phyloP scores from a whole-genome alignment of 164 flowering plant species.

The Aristolochia californica region DNA sequence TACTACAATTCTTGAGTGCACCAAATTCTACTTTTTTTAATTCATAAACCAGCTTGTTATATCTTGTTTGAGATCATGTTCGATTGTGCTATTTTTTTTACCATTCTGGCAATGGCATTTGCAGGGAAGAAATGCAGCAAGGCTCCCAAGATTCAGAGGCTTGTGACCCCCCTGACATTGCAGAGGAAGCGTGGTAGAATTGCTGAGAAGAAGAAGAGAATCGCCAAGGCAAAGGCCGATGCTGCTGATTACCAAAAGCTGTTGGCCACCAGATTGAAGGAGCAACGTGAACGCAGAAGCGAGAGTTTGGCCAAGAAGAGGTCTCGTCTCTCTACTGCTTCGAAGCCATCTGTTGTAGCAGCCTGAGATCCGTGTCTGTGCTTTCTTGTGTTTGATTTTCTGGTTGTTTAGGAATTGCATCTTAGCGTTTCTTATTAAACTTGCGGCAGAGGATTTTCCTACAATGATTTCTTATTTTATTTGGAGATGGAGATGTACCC shows the following conservation, averaged over 20 bases:
- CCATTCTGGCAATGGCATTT: background rate
- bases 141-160: constrained; percentile 44
- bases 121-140: constrained; percentile 33
- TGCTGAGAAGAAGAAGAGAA: constrained; percentile 41
- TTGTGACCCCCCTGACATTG: constrained; percentile 40
- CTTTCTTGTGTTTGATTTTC: no score
- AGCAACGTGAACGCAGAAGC: constrained; percentile 36
- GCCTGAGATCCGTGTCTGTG: no score
- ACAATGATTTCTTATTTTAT: no score
- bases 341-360: constrained; percentile 31
- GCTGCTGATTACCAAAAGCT: constrained; percentile 53
- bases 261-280: constrained; percentile 39
- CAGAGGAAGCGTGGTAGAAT: constrained; percentile 42
- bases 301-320: constrained; percentile 47
- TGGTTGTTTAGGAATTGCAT: no score
- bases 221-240: constrained; percentile 41
- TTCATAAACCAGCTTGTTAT: background rate
- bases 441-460: no score
- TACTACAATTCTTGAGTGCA: no score
- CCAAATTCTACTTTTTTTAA: background rate
- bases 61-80: background rate
- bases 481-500: no score
- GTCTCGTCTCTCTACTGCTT: constrained; percentile 40
- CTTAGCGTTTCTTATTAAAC: no score
- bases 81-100: background rate